These are phyloP conservation scores for Sordariomycetes sp. DNA, from an alignment of 2,329 filamentous ascomycete genomes.

Conservation along the genomic window DNA sequence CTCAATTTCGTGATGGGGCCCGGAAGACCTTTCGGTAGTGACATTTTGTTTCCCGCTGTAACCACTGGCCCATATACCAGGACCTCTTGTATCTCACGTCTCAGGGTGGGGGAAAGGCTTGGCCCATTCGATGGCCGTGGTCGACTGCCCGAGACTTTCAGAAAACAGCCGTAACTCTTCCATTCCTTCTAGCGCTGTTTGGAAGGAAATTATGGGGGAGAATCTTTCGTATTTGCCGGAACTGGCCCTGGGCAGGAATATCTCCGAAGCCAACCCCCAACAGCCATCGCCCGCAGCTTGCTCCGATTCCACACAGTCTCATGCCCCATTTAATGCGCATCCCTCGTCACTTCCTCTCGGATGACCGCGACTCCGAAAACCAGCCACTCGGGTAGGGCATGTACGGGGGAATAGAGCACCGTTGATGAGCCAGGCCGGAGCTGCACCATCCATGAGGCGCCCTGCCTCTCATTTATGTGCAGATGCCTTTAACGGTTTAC, in stretches of 20 bases:
- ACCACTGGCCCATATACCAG: no score
- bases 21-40: not conserved
- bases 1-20: not conserved
- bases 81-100: not conserved
- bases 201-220: not conserved
- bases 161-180: not conserved
- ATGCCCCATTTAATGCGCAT: no score
- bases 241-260: not conserved
- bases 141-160: not conserved
- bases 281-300: no score
- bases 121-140: no score
- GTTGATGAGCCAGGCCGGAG: not conserved
- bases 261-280: no score
- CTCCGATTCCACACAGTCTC: no score
- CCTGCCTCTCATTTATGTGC: not conserved
- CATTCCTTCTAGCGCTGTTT: not conserved
- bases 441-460: not conserved
- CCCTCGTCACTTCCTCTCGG: no score
- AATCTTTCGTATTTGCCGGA: not conserved
- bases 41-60: not conserved
- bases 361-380: no score
- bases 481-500: not conserved
- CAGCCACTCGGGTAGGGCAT: no score
- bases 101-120: not conserved
- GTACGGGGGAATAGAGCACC: no score